These are phyloP conservation scores for Didymella pomorum DNA, from an alignment of 2,329 filamentous ascomycete genomes.

Conservation along the genomic window DNA sequence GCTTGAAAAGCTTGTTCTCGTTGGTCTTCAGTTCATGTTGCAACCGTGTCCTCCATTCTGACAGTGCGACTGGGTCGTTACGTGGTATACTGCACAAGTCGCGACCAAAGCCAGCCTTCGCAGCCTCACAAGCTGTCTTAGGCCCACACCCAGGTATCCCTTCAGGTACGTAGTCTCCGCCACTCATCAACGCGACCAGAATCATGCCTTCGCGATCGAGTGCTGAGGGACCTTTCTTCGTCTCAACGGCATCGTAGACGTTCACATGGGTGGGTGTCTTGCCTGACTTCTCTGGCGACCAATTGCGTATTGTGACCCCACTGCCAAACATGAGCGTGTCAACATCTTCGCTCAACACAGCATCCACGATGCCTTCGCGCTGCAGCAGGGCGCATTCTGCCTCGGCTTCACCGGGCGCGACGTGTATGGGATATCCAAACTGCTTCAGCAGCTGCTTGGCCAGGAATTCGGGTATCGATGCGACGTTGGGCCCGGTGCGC, in stretches of 20 bases:
- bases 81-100: slow-evolving; percentile 72
- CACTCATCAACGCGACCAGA: slow-evolving; percentile 90
- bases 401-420: slow-evolving; percentile 93
- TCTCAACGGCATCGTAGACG: slow-evolving; percentile 73
- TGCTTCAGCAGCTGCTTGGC: slow-evolving; percentile 84
- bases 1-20: slow-evolving; percentile 79
- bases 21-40: slow-evolving; percentile 83
- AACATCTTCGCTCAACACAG: slow-evolving; percentile 93
- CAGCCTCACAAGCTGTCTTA: slow-evolving; percentile 89
- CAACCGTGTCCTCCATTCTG: slow-evolving; percentile 75
- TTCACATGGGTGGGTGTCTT: slow-evolving; percentile 85
- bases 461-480: slow-evolving; percentile 73
- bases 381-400: slow-evolving; percentile 93
- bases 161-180: slow-evolving; percentile 90
- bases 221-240: slow-evolving; percentile 63
- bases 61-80: slow-evolving; percentile 66
- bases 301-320: slow-evolving; percentile 78
- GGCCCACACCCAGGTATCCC: slow-evolving; percentile 88
- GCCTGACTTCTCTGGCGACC: slow-evolving; percentile 75
- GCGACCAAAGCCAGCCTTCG: slow-evolving; percentile 83
- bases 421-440: slow-evolving; percentile 84
- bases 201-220: slow-evolving; percentile 91
- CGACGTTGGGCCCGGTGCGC: slow-evolving; percentile 68
- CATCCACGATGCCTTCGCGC: slow-evolving; percentile 73
- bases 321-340: slow-evolving; percentile 98